Evolutionary conservation across 257 asterid species (phyloP), one percentile per base, ranked within the genome.

Genomic region (Eucommia ulmoides): DNA sequence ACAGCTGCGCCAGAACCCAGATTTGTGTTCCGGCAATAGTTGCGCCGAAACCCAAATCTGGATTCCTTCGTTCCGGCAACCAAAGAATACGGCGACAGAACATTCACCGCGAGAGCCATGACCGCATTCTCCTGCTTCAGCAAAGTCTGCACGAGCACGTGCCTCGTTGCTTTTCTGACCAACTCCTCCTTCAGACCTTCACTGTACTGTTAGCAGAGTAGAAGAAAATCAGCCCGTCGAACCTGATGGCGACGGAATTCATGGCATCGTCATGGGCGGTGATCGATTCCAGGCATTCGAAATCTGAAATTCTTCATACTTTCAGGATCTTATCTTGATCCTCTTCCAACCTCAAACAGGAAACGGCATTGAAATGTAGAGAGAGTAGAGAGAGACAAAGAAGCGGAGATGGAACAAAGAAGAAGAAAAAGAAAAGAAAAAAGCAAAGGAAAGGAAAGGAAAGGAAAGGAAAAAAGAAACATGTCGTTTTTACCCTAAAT

Each of bases 201-300:
- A 89, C 94, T 10, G 93, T 65, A 1, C 98, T 96, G 51, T 89
- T 94, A 5, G 98, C 96, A 0, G 96, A 82, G 0, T 92, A 94
- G 1, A 93, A 76, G 70, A 89, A 85, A 0, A 89, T 65, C 56
- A 89, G 1, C 0, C 86, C 93, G 24, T 78, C 77, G 59, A 76
- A 74, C 0, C 70, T 92, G 2, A 75, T 71, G 0, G 35, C 88
- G 9, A 89, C 79, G 11, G 98, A 64, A 24, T 89, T 89, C 19
- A 89, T 59, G 0, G 96, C 94, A 45, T 89, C 98, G 15, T 77
- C 71, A 55, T 89, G 98, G 23, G 74, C 98, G 33, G 8, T 49
- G 0, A 89, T 56, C 2, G 96, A 85, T 15, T 89, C 98, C 45
- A 85, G 9, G 53, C 98, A 89, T 38, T 82, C 82, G 0, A 82